These are phyloP conservation scores for Xerocomus brunneocitrinus DNA, from an alignment of 768 basidiomycete species.

Conservation along the genomic window DNA sequence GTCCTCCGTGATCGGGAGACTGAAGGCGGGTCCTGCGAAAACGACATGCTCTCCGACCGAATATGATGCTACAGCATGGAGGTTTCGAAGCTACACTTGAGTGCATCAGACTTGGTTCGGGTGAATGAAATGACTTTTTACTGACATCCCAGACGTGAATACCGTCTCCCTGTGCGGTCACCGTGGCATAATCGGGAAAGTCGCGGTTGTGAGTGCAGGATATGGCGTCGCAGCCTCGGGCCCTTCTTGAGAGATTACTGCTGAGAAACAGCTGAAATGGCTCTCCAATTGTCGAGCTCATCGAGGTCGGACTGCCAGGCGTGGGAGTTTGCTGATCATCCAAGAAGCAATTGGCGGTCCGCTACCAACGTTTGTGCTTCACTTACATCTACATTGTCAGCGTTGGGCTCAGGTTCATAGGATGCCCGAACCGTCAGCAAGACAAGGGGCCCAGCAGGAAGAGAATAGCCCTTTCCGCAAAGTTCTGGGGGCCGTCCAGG, in stretches of 20 bases:
- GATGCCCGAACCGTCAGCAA: conserved; percentile 24
- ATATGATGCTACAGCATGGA: conserved; percentile 65
- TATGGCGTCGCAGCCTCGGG: conserved; percentile 5
- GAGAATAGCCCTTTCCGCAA: conserved; percentile 36
- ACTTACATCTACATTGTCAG: conserved; percentile 3
- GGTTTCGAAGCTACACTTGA: conserved; percentile 48
- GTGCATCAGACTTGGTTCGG: conserved; percentile 6
- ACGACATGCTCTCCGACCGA: conserved; percentile 62
- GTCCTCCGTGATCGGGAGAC: conserved; percentile 33
- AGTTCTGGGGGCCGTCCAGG: conserved; percentile 40
- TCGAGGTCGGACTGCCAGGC: conserved; percentile 13
- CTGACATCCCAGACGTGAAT: conserved; percentile 71
- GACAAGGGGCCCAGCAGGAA: conserved; percentile 22
- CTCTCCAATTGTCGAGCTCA: conserved; percentile 30
- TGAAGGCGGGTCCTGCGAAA: conserved; percentile 58
- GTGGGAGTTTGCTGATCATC: conserved; percentile 20
- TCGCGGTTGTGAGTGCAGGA: conserved; percentile 16
- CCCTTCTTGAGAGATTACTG: conserved; percentile 16
- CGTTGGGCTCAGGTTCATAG: conserved; percentile 2
- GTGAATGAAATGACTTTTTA: conserved; percentile 9
- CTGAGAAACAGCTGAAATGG: conserved; percentile 28
- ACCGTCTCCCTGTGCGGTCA: conserved; percentile 70
- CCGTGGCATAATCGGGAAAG: conserved; percentile 56
- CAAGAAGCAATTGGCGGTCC: not conserved
- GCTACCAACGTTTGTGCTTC: not conserved